Evolutionary conservation across 1,284 basidiomycete genomes (phyloP).

Genomic region (Somion occarium): DNA sequence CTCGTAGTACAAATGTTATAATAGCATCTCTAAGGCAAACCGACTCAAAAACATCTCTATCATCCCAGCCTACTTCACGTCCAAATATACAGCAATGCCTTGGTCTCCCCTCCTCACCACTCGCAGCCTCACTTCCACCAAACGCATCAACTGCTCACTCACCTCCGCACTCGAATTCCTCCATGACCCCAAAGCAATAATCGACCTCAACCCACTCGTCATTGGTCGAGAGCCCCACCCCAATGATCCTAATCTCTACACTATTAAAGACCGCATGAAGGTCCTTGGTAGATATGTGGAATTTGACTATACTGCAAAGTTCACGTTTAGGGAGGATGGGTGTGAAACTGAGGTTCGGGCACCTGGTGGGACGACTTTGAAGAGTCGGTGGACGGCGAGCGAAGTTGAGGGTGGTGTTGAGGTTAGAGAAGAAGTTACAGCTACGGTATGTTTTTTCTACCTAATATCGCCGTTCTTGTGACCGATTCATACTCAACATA

Average conservation of each 20-base stretch:
- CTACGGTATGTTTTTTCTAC: conserved; percentile 20
- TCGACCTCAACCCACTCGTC: conserved; percentile 32
- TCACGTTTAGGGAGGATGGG: conserved; percentile 27
- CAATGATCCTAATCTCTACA: conserved; percentile 26
- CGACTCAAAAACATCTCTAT: no score
- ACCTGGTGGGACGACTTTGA: conserved; percentile 28
- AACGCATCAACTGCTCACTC: conserved; percentile 22
- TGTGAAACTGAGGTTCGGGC: conserved; percentile 27
- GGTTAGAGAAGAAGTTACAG: conserved; percentile 22
- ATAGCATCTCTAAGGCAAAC: no score
- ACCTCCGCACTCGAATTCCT: conserved; percentile 25
- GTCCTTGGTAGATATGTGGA: conserved; percentile 21
- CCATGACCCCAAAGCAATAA: conserved; percentile 30
- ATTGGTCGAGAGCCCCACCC: conserved; percentile 22
- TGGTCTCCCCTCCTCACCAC: not conserved
- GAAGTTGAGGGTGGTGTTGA: conserved; percentile 21
- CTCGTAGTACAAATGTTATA: no score
- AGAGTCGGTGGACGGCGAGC: conserved; percentile 24
- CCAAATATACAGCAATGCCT: not conserved
- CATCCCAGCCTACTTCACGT: no score
- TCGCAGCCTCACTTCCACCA: conserved; percentile 23
- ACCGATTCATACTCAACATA: not conserved
- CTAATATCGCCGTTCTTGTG: not conserved
- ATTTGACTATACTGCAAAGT: conserved; percentile 26
- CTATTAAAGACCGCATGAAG: conserved; percentile 30